Conservation (phyloP, 768 basidiomycete genomes). For the Collybiopsis luxurians region DNA sequence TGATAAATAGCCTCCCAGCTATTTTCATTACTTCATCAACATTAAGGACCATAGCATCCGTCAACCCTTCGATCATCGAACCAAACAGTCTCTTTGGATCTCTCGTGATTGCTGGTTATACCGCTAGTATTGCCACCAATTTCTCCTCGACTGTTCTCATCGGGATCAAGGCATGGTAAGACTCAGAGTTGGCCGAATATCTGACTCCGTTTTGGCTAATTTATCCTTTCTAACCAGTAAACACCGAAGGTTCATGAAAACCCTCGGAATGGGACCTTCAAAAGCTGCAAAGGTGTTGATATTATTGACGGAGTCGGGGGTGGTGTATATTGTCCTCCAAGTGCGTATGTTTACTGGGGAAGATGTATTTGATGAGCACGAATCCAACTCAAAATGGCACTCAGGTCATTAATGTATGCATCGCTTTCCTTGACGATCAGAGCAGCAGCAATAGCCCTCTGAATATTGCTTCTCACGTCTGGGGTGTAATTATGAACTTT, state of each 20-base stretch:
- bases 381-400: no score
- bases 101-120: neutral
- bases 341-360: neutral
- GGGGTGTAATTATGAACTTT: neutral
- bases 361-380: neutral
- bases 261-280: neutral
- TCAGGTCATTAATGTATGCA: neutral
- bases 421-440: neutral
- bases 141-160: neutral
- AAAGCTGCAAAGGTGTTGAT: neutral
- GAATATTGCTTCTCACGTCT: neutral
- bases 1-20: no score
- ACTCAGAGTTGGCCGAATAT: no score
- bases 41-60: neutral
- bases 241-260: neutral
- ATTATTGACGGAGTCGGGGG: neutral
- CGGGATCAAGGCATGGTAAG: conserved; percentile 5
- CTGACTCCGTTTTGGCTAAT: no score
- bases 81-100: conserved; percentile 1
- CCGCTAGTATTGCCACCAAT: neutral
- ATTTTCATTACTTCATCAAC: conserved; percentile 1
- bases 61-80: conserved; percentile 1
- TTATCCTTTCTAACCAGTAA: neutral
- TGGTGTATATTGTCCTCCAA: neutral
- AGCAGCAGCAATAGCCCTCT: neutral